A percentile compares a stretch with the other conserved stretches of the same genome.
Evolutionary conservation across 202 grass and related monocot species (phyloP).

Genomic region (Panicum virgatum): DNA sequence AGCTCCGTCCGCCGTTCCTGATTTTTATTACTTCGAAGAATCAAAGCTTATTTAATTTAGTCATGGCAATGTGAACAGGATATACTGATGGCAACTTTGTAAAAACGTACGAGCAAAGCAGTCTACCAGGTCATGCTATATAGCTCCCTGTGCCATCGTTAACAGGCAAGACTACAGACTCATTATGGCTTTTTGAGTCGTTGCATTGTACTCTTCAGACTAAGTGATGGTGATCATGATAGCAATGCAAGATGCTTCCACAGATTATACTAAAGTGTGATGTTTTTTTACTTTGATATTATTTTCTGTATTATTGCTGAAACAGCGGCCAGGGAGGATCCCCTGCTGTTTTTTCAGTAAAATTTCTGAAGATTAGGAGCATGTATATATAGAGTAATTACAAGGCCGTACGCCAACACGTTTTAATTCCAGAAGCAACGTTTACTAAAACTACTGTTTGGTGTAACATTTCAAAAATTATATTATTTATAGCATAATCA

Average conservation of each 20-base stretch:
- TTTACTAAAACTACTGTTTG: background rate
- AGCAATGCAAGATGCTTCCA: background rate
- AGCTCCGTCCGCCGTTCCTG: too few species aligned
- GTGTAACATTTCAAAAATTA: background rate
- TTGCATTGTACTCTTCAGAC: background rate
- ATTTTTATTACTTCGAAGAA: too few species aligned
- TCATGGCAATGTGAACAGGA: too few species aligned
- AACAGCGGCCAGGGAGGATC: background rate
- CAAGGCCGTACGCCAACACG: background rate
- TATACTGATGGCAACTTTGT: too few species aligned
- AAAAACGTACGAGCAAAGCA: background rate
- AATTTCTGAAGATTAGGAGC: background rate
- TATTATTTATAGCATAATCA: background rate
- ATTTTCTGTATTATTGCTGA: background rate
- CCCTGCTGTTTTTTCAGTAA: background rate
- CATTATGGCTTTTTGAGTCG: background rate
- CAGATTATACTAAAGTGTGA: background rate
- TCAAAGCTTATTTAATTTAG: too few species aligned
- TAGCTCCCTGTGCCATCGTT: background rate
- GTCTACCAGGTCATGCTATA: background rate
- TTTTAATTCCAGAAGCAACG: background rate
- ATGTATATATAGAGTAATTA: too few species aligned
- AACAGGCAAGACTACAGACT: background rate
- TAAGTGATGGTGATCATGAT: background rate
- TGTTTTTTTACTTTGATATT: background rate